Evolutionary conservation across 2,329 filamentous ascomycete species (phyloP).

Genomic region (Ambrosiella xylebori): DNA sequence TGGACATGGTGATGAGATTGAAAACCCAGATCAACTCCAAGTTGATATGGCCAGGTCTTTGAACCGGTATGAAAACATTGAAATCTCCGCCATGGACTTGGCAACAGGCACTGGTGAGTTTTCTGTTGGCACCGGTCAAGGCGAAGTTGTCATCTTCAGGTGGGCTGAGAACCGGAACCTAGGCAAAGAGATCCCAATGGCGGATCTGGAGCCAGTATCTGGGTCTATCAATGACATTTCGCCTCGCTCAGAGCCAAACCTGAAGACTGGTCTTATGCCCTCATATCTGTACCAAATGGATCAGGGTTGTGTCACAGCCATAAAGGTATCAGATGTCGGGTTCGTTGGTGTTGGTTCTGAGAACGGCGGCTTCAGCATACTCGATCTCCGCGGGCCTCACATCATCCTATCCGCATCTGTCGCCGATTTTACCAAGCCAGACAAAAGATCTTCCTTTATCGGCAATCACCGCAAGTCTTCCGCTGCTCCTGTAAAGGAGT

Average conservation of each 20-base stretch:
- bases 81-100: conserved; percentile 65
- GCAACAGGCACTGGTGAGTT: conserved; percentile 69
- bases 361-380: conserved; percentile 59
- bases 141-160: conserved; percentile 74
- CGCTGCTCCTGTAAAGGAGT: conserved; percentile 37
- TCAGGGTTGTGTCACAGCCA: conserved; percentile 52
- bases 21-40: conserved; percentile 67
- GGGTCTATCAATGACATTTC: conserved; percentile 61
- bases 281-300: conserved; percentile 44
- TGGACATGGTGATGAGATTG: conserved; percentile 81
- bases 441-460: conserved; percentile 59
- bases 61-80: conserved; percentile 58
- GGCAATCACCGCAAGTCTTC: conserved; percentile 22
- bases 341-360: conserved; percentile 82
- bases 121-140: conserved; percentile 59
- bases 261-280: conserved; percentile 71
- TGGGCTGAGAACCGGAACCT: conserved; percentile 69
- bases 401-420: conserved; percentile 64
- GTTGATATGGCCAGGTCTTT: conserved; percentile 73
- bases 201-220: conserved; percentile 33
- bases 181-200: conserved; percentile 42
- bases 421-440: conserved; percentile 56
- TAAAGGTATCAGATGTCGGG: conserved; percentile 79
- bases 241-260: conserved; percentile 47
- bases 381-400: conserved; percentile 74